A percentile compares a stretch with the other conserved stretches of the same genome.
phyloP scores from a whole-genome alignment of 169 alveolate species.

The Plasmodium ovale region DNA sequence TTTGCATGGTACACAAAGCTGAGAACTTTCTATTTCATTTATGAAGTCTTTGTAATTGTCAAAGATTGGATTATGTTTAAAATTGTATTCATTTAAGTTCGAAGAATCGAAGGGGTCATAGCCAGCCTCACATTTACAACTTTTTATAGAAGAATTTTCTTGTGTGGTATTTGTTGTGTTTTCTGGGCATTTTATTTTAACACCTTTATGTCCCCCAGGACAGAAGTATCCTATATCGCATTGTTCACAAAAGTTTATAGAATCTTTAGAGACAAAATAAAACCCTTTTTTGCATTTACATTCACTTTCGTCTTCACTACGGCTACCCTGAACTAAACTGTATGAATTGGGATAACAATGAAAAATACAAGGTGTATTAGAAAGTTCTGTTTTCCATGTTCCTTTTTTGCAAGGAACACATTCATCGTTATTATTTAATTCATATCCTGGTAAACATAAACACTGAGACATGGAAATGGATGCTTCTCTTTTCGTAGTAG shows the following conservation, averaged over 20 bases:
- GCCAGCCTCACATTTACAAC: slow-evolving; percentile 68
- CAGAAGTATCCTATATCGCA: slow-evolving; percentile 84
- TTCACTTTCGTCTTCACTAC: slow-evolving; percentile 82
- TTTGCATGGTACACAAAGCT: slow-evolving; percentile 64
- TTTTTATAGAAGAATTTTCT: slow-evolving; percentile 31
- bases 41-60: slow-evolving; percentile 50
- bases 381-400: slow-evolving; percentile 84
- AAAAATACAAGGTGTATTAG: slow-evolving; percentile 78
- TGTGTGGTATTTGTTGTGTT: slow-evolving; percentile 77
- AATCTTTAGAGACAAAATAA: slow-evolving; percentile 77
- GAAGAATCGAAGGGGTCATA: slow-evolving; percentile 63
- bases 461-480: slow-evolving; percentile 85
- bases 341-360: slow-evolving; percentile 81
- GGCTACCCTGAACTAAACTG: slow-evolving; percentile 79
- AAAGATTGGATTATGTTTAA: slow-evolving; percentile 52
- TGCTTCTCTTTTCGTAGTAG: slow-evolving; percentile 83
- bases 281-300: slow-evolving; percentile 82
- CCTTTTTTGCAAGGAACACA: slow-evolving; percentile 83
- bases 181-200: slow-evolving; percentile 78
- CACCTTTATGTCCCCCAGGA: slow-evolving; percentile 81
- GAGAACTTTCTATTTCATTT: slow-evolving; percentile 52
- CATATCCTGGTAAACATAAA: slow-evolving; percentile 87
- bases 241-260: slow-evolving; percentile 79
- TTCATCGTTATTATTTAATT: slow-evolving; percentile 70
- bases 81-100: slow-evolving; percentile 27